phyloP scores from a whole-genome alignment of 441 rosid genomes.

The Populus hybrid region DNA sequence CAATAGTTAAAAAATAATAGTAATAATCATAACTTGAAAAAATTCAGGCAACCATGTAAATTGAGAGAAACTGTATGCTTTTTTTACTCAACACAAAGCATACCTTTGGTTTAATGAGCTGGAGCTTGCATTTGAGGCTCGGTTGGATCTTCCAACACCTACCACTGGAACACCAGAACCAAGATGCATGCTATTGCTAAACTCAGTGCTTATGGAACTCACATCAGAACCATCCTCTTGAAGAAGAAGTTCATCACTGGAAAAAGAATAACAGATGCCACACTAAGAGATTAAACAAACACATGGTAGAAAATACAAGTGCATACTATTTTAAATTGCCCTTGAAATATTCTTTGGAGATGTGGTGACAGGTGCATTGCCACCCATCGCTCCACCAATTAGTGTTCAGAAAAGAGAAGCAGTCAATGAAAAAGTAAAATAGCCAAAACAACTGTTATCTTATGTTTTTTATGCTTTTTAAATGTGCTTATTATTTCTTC shows the following conservation, averaged over 20 bases:
- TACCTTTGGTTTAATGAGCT: constrained; percentile 68
- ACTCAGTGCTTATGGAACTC: constrained; percentile 53
- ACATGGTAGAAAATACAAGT: neutral
- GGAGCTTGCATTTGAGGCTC: constrained; percentile 42
- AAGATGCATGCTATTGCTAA: constrained; percentile 74
- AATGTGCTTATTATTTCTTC: neutral
- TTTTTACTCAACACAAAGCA: constrained; percentile 5
- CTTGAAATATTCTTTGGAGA: neutral
- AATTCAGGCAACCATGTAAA: neutral
- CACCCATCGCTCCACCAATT: neutral
- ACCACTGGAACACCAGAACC: constrained; percentile 48
- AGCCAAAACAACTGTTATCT: neutral
- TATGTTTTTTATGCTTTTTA: neutral
- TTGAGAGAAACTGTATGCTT: neutral
- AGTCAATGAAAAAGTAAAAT: neutral
- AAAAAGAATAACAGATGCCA: constrained; percentile 25
- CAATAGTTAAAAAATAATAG: neutral
- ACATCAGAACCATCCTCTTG: constrained; percentile 82
- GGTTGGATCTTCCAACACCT: constrained; percentile 45
- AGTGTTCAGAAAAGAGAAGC: neutral
- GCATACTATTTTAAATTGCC: neutral
- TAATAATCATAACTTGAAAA: neutral
- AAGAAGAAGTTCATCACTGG: constrained; percentile 88
- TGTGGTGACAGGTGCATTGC: neutral
- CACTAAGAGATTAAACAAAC: constrained; percentile 8